Evolutionary conservation across 129 eudicot genomes (phyloP).

Genomic region (Smallanthus sonchifolius): DNA sequence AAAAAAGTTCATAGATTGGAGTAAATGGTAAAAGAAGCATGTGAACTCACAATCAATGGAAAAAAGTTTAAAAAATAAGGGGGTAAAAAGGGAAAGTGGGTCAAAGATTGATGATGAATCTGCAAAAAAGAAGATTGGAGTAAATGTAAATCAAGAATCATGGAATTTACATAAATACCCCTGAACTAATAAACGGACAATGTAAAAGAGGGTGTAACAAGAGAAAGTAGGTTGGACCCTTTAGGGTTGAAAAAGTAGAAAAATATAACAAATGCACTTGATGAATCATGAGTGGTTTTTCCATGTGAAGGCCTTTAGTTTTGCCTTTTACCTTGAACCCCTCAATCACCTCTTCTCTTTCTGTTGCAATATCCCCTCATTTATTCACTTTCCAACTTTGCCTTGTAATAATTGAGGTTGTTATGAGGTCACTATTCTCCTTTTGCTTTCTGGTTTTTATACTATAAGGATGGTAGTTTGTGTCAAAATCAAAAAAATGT

Average conservation of each 20-base stretch:
- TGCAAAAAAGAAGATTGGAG: neutral
- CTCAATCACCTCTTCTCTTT: conserved; percentile 35
- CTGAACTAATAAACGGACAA: conserved; percentile 1
- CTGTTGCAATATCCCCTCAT: conserved; percentile 25
- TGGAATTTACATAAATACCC: conserved; percentile 6
- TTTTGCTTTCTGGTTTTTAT: neutral
- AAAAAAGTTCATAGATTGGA: neutral
- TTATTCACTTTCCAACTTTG: conserved; percentile 27
- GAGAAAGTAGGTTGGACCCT: conserved; percentile 27
- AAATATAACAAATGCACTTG: conserved; percentile 33
- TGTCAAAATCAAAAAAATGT: neutral
- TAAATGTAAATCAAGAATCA: conserved; percentile 15
- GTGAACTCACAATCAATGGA: conserved; percentile 8
- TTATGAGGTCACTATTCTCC: conserved; percentile 27
- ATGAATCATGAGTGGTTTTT: conserved; percentile 33
- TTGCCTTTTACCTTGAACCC: conserved; percentile 28
- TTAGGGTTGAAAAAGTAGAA: conserved; percentile 18
- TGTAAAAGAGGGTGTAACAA: conserved; percentile 9
- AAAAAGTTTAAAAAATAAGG: neutral
- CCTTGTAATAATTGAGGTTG: conserved; percentile 23
- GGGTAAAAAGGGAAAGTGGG: conserved; percentile 6
- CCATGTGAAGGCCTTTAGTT: conserved; percentile 42
- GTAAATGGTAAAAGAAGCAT: neutral
- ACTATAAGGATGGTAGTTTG: neutral
- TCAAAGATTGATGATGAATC: conserved; percentile 19